These are phyloP conservation scores for Aspergillus unguis DNA, from an alignment of 2,329 filamentous ascomycete species.

Conservation along the genomic window DNA sequence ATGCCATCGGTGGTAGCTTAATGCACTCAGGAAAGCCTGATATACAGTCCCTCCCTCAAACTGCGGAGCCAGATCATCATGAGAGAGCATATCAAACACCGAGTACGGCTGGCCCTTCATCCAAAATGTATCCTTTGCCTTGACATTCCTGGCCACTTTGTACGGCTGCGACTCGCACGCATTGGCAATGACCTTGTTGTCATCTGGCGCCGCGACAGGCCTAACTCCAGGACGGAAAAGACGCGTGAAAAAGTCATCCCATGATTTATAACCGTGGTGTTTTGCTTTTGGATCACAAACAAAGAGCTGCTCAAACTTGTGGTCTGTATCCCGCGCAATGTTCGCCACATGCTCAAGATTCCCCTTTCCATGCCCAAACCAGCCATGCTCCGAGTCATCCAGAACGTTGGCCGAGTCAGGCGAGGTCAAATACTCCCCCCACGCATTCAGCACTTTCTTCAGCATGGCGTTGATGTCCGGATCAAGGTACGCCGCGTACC, in stretches of 20 bases:
- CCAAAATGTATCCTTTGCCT: constrained; percentile 62
- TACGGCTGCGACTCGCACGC: constrained; percentile 63
- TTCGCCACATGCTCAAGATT: constrained; percentile 31
- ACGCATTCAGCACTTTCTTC: constrained; percentile 51
- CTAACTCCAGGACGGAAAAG: constrained; percentile 53
- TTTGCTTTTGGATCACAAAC: constrained; percentile 18
- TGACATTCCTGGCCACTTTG: constrained; percentile 50
- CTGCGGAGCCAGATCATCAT: constrained; percentile 49
- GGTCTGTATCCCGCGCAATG: constrained; percentile 15
- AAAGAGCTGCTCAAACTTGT: constrained; percentile 38
- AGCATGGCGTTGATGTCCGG: constrained; percentile 52
- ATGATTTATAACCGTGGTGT: constrained; percentile 58
- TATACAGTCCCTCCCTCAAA: constrained; percentile 66
- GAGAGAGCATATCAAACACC: constrained; percentile 59
- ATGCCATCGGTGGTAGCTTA: constrained; percentile 72
- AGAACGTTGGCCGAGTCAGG: constrained; percentile 54
- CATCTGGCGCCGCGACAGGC: constrained; percentile 56
- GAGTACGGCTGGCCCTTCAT: constrained; percentile 68
- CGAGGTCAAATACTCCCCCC: constrained; percentile 53
- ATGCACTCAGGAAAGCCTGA: constrained; percentile 65
- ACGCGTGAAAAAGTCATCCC: constrained; percentile 70
- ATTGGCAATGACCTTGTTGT: constrained; percentile 55
- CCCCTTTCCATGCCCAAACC: constrained; percentile 52
- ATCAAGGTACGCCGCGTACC: constrained; percentile 54
- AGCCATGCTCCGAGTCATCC: constrained; percentile 46